Evolutionary conservation across 192 early-diverging fungal genomes (phyloP).

Genomic region (Backusella parvicylindrica): DNA sequence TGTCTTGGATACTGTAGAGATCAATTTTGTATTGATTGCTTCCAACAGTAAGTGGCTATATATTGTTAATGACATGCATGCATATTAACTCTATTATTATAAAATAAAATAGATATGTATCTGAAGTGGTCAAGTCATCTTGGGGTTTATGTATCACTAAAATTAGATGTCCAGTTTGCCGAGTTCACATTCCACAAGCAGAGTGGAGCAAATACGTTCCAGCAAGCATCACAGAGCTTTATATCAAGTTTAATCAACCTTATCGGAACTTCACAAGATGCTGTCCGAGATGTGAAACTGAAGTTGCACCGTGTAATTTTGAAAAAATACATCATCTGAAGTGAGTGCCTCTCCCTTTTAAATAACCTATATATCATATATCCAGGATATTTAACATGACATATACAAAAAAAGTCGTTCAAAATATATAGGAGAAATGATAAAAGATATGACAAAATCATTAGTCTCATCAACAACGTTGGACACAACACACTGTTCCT

Average conservation of each 20-base stretch:
- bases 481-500: neutral
- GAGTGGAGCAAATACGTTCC: constrained; percentile 56
- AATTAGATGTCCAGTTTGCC: constrained; percentile 54
- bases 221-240: constrained; percentile 33
- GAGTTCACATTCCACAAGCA: constrained; percentile 36
- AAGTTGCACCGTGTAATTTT: constrained; percentile 34
- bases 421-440: neutral
- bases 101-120: constrained; percentile 46
- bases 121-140: constrained; percentile 51
- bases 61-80: neutral
- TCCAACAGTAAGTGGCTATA: neutral
- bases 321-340: constrained; percentile 1
- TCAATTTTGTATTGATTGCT: constrained; percentile 54
- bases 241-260: constrained; percentile 48
- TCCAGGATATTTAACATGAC: neutral
- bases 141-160: constrained; percentile 52
- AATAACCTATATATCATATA: neutral
- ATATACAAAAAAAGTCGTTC: neutral
- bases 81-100: neutral
- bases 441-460: neutral
- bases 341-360: neutral
- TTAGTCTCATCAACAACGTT: neutral
- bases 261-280: constrained; percentile 45
- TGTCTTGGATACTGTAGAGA: constrained; percentile 55
- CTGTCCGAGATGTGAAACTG: constrained; percentile 43